Base-by-base conservation (phyloP, 2,329 filamentous ascomycete species). In the Emericellopsis atlantica region DNA sequence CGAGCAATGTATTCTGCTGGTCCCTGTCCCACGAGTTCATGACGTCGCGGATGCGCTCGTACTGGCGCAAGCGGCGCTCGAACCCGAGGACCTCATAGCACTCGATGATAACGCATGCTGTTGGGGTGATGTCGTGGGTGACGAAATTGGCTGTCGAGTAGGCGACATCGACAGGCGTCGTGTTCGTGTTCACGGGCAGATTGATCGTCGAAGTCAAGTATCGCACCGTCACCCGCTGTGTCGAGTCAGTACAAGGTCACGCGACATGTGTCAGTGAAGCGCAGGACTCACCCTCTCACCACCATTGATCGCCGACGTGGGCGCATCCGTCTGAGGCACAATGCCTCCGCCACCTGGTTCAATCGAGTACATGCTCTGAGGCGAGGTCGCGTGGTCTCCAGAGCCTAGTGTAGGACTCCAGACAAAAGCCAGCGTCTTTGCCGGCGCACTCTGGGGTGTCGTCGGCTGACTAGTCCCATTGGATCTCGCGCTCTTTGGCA, bases 21-120 rank as follows among this genome's bases (percentile, higher is more conserved):
- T 95, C 88, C 35, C 72, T 69, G 45, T 94, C 85, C 90, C 90
- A 96, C 0, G 88, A 93, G 57, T 94, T 93, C 72, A 95, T 75
- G 18, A 95, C 76, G 52, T 95, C 86, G 44, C 86, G 77, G 26
- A 96, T 74, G 46, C 77, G 78, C 62, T 96, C 90, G 55, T 95
- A 95, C 32, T 79, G 80, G 33, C 90, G 81, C 22, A 96, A 63
- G 1, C 84, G 82, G 32, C 90, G 78, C 57, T 93, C 84, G 2
- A 96, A 69, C 24, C 86, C 86, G 1, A 92, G 71, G 36, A 79
- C 72, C 16, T 70, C 65, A 56, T 88, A 95, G 16, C 73, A 76
- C 58, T 96, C 90, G 15, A 88, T 60, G 10, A 95, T 58, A n/a
- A 92, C 70, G 40, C 80, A 82, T 11, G 70, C 74, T 10, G 71